Base-by-base conservation (phyloP, 2,329 filamentous ascomycete genomes). In the Dichotomopilus funicola region DNA sequence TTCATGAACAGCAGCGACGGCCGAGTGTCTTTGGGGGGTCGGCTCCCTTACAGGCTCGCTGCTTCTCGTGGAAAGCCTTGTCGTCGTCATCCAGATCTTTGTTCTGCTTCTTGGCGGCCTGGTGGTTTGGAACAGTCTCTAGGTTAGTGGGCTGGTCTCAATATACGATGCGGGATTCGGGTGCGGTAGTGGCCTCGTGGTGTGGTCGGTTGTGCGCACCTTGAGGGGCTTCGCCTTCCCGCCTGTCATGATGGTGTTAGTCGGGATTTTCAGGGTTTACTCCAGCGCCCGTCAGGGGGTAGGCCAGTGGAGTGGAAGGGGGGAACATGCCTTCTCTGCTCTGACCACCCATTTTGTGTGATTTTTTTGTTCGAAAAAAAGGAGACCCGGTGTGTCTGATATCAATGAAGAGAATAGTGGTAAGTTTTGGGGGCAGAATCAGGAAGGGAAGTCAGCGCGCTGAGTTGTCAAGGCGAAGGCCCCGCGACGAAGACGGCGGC, bases 71-170 rank as follows among this genome's bases (percentile, higher is more conserved):
- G 80, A 80, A 91, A 5, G 89, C 90, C 70, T 86, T 73, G 62
- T 96, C 91, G 45, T 95, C 90, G 0, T 96, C 91, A 70, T 96
- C 91, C 56, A 91, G 73, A 1, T 96, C 91, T 73, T 86, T 87
- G 69, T 80, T 78, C 53, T 81, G 79, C 81, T 92, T 95, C 85
- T 96, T 96, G 59, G 89, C 78, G 64, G 87, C 82, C 64, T 65
- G 47, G 19, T 27, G 19, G 19, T 52, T 33, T 11, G 4, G 8
- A 5, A 38, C 37, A 10, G 19, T n/a, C 31, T 27, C 10, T n/a
- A 6, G 13, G 34, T 56, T 13, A 50, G 49, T 43, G 19, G 5
- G 12, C 6, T 31, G n/a, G 13, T 10, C 12, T 9, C 46, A 12
- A 5, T 38, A 2, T 38, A 38, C 37, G 12, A 4, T 38, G 4